phyloP scores from a whole-genome alignment of 805 yeast genomes.

The Metschnikowia anglica region DNA sequence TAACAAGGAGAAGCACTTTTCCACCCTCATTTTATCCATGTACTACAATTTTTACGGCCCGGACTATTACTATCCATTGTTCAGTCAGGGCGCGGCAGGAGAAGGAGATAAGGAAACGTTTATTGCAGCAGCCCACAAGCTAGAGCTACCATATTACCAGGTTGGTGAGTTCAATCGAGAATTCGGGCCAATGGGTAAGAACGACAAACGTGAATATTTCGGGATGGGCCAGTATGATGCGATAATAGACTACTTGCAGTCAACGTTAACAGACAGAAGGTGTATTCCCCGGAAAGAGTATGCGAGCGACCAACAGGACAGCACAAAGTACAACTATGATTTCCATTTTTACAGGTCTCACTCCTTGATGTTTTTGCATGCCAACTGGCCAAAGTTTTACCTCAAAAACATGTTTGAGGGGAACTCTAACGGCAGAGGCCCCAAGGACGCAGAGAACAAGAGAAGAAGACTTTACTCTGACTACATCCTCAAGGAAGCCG shows the following conservation, averaged over 20 bases:
- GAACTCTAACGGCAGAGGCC: constrained; percentile 31
- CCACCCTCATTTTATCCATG: constrained; percentile 34
- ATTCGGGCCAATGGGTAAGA: constrained; percentile 32
- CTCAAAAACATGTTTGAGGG: constrained; percentile 27
- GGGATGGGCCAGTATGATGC: constrained; percentile 44
- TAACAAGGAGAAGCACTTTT: constrained; percentile 32
- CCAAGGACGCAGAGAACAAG: constrained; percentile 19
- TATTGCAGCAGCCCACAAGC: constrained; percentile 41
- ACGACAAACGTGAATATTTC: constrained; percentile 28
- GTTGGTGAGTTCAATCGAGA: constrained; percentile 38
- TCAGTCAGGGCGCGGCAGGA: constrained; percentile 44
- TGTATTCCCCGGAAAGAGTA: constrained; percentile 9
- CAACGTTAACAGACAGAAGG: constrained; percentile 3
- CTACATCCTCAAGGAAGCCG: constrained; percentile 26
- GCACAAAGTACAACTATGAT: constrained; percentile 26
- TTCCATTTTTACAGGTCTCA: constrained; percentile 31
- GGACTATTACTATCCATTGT: constrained; percentile 36
- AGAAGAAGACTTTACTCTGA: constrained; percentile 31
- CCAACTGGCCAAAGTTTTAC: constrained; percentile 39
- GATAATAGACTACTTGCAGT: constrained; percentile 29
- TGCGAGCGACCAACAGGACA: constrained; percentile 25
- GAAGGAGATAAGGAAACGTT: constrained; percentile 46
- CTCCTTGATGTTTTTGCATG: constrained; percentile 34
- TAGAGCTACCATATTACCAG: constrained; percentile 37
- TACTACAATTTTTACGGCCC: constrained; percentile 42